A percentile compares a stretch with the other conserved stretches of the same genome.
These are phyloP conservation scores for Pythium diclinum DNA, from an alignment of 352 stramenopile genomes.

Conservation along the genomic window DNA sequence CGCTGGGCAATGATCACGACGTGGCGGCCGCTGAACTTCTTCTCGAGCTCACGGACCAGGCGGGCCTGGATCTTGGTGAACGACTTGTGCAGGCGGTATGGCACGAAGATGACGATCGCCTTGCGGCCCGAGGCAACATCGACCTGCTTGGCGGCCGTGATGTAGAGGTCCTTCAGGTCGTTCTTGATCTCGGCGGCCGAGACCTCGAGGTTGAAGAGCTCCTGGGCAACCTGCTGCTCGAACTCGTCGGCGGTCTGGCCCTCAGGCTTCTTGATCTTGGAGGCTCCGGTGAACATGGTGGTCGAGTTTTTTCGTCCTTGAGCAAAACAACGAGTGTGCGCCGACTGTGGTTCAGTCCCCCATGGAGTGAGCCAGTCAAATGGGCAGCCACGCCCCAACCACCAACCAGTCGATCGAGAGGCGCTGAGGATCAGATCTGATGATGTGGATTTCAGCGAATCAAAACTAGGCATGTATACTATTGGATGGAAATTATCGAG, in stretches of 20 bases:
- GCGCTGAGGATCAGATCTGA: constrained; percentile 22
- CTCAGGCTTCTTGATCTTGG: constrained; percentile 87
- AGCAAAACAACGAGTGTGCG: constrained; percentile 52
- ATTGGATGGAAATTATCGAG: not conserved
- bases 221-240: constrained; percentile 85
- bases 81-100: constrained; percentile 95
- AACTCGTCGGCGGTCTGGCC: constrained; percentile 86
- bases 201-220: constrained; percentile 89
- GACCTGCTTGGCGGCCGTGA: constrained; percentile 98
- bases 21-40: constrained; percentile 99
- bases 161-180: constrained; percentile 98
- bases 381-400: not conserved
- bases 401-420: constrained; percentile 19
- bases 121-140: constrained; percentile 94
- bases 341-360: not conserved
- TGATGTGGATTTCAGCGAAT: constrained; percentile 14
- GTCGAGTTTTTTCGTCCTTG: constrained; percentile 32
- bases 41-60: constrained; percentile 98
- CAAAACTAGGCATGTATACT: not conserved
- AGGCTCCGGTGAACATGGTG: constrained; percentile 49
- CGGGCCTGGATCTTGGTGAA: constrained; percentile 99
- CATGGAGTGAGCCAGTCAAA: not conserved
- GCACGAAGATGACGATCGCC: constrained; percentile 99
- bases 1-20: constrained; percentile 99
- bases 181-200: constrained; percentile 97